Evolutionary conservation across 2,329 filamentous ascomycete species (phyloP).

Genomic region (Microsporum audouinii): DNA sequence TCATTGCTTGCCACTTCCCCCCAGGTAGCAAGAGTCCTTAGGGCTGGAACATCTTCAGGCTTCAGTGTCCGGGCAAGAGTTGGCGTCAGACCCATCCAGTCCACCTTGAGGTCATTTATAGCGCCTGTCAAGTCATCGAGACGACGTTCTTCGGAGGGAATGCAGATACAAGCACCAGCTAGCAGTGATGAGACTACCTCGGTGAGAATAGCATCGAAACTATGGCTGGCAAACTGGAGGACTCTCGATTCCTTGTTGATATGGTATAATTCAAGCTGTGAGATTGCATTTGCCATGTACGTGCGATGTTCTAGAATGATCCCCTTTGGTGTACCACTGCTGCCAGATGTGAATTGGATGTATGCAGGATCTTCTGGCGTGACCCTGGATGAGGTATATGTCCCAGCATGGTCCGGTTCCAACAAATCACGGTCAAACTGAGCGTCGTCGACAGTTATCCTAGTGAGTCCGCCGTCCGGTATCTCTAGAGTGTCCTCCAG

Average conservation of each 20-base stretch:
- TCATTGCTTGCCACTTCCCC: slow-evolving; percentile 20
- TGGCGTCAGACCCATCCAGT: slow-evolving; percentile 48
- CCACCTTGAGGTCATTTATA: slow-evolving; percentile 41
- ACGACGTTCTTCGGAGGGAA: slow-evolving; percentile 42
- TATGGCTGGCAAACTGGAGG: slow-evolving; percentile 34
- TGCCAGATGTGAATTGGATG: slow-evolving; percentile 24
- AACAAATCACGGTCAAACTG: not conserved
- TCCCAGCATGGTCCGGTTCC: not conserved
- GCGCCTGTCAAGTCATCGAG: slow-evolving; percentile 39
- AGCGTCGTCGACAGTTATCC: not conserved
- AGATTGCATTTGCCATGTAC: slow-evolving; percentile 19
- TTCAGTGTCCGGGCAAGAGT: slow-evolving; percentile 42
- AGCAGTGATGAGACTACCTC: slow-evolving; percentile 34
- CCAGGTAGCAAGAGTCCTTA: slow-evolving; percentile 26
- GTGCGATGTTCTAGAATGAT: slow-evolving; percentile 1
- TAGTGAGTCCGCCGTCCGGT: not conserved
- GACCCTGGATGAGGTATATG: no score
- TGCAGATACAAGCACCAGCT: slow-evolving; percentile 48
- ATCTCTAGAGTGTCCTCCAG: not conserved
- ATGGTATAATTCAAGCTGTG: not conserved
- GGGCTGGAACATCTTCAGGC: slow-evolving; percentile 27
- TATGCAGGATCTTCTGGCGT: slow-evolving; percentile 13
- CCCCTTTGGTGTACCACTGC: slow-evolving; percentile 5
- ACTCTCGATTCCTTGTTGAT: slow-evolving; percentile 32
- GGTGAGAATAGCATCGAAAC: not conserved